Evolutionary conservation across 768 basidiomycete species (phyloP).

Genomic region (Mycena rosella): DNA sequence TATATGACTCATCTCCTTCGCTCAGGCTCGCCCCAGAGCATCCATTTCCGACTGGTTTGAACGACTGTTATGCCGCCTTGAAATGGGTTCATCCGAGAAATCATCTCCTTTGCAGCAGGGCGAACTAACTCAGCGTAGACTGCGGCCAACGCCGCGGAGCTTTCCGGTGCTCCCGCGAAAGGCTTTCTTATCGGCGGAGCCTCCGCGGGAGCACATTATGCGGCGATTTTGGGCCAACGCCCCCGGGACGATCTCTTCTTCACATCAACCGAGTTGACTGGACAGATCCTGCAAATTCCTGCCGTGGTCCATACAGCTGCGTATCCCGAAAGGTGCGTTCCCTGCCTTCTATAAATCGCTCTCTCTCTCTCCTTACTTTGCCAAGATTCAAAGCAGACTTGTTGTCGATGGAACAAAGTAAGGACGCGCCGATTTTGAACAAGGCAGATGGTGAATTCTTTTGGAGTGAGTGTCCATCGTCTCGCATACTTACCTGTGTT

Average conservation of each 20-base stretch:
- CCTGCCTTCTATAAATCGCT: no score
- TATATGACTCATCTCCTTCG: neutral
- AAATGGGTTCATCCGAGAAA: neutral
- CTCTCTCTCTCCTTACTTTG: neutral
- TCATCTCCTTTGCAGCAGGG: neutral
- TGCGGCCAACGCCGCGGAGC: neutral
- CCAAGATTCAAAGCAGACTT: neutral
- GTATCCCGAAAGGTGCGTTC: neutral
- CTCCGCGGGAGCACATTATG: slow-evolving; percentile 2
- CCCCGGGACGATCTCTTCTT: slow-evolving; percentile 9
- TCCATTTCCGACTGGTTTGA: slow-evolving; percentile 2
- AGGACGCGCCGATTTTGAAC: neutral
- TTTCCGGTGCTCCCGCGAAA: neutral
- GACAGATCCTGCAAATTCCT: slow-evolving; percentile 2
- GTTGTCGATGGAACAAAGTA: no score
- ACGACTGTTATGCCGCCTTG: slow-evolving; percentile 14
- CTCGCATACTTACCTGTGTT: no score
- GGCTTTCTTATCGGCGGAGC: slow-evolving; percentile 7
- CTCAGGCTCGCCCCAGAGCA: slow-evolving; percentile 15
- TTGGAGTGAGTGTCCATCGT: neutral
- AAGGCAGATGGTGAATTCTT: neutral
- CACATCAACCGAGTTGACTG: neutral
- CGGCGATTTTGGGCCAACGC: slow-evolving; percentile 3
- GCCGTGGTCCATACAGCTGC: neutral
- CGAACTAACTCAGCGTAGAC: neutral